Conservation (phyloP, 148 eudicot species). For the Spergularia marina region DNA sequence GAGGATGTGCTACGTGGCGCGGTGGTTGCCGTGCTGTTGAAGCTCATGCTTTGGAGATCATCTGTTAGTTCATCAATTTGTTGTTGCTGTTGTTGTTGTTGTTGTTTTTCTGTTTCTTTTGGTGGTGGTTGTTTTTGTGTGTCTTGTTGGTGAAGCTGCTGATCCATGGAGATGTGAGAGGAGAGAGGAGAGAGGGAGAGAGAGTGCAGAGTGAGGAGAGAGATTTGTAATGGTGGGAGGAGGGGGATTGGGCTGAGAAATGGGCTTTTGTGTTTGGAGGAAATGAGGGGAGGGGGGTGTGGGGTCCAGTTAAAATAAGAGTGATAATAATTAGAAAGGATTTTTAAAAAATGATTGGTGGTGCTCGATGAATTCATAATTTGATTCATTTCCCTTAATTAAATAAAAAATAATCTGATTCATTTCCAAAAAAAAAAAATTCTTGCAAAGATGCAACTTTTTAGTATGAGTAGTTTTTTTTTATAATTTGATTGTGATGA, state of each 20-base stretch:
- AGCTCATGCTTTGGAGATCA: conserved; percentile 75
- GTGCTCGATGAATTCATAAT: neutral
- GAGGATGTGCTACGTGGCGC: conserved; percentile 63
- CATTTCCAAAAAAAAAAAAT: no score
- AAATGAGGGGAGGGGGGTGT: neutral
- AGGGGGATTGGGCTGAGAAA: conserved; percentile 21
- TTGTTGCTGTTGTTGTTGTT: conserved; percentile 10
- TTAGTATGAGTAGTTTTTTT: no score
- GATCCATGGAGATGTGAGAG: conserved; percentile 24
- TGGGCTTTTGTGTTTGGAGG: conserved; percentile 11
- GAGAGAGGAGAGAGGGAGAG: neutral
- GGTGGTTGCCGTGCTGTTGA: conserved; percentile 62
- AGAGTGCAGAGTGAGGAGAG: neutral
- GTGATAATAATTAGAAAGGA: conserved; percentile 17
- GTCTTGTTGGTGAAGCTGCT: neutral
- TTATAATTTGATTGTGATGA: no score
- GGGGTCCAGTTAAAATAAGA: neutral
- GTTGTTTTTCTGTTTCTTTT: neutral
- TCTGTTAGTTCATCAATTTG: conserved; percentile 53
- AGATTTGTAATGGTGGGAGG: neutral
- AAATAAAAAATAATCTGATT: neutral
- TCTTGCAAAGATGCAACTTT: neutral
- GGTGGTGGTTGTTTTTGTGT: neutral
- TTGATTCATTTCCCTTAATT: neutral
- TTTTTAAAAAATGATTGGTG: conserved; percentile 17